Evolutionary conservation across 2,329 filamentous ascomycete species (phyloP), one percentile per base, ranked within the genome.

Genomic region (Chaetomium sp.): DNA sequence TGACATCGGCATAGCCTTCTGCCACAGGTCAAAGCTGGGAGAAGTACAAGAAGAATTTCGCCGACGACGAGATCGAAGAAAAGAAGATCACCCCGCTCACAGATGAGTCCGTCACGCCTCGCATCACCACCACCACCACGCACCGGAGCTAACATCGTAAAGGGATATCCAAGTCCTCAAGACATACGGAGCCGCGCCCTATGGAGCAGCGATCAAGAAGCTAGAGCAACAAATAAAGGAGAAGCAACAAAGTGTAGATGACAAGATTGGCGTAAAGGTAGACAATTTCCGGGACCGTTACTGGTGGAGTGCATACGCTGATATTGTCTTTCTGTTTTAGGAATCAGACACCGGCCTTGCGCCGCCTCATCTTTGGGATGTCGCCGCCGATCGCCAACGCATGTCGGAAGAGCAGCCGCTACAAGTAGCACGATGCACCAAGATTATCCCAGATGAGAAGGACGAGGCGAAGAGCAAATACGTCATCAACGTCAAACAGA

Each of bases 401-500:
- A 99, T 99, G 94, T 86, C 87, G 61, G 94, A 99, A 76, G 94
- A 99, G 76, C 94, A 99, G 69, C 94, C 94, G 44, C 82, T 97
- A 66, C 94, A 99, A 76, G 94, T 99, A 61, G 94, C 94, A 62
- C 83, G 94, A 69, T 99, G 94, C 80, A 99, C 94, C 58, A 99
- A 99, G 81, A 99, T 99, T 72, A 99, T 99, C 65, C 86, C 91
- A 59, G 92, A 97, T 69, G 91, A 96, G 71, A 92, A 94, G 74
- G 91, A 97, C 71, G 80, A 89, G 59, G 89, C 95, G 61, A 99
- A 99, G 83, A 95, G 88, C 84, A 99, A 97, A 85, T 99, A 99
- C 78, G 91, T 99, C 68, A 99, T 99, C 81, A 99, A 99, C 75
- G 92, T 99, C 66, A 99, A 99, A 80, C 94, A 99, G 74, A 99